Base-by-base conservation (phyloP, 2,329 filamentous ascomycete species). In the Fusarium floridanum region DNA sequence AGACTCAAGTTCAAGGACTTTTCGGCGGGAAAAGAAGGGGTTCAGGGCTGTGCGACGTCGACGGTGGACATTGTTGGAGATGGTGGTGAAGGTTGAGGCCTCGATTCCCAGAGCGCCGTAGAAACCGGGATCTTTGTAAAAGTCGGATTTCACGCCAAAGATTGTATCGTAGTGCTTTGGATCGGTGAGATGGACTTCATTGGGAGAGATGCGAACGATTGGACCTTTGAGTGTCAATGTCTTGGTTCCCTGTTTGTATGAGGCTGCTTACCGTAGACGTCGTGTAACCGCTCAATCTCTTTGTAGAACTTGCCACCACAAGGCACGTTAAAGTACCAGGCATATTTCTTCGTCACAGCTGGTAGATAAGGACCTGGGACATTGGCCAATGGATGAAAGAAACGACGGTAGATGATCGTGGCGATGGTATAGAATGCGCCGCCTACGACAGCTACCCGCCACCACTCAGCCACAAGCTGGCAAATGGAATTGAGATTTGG, bases 1-100 rank as follows among this genome's bases (percentile, higher is more conserved):
- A 2, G 59, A 43, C 27, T 83, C 80, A 3, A 86, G 75, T 2
- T 74, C 74, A 7, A 76, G 68, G 22, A 87, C 80, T 9, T 82
- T 81, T 12, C 78, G 77, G 39, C 79, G 81, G 3, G 85, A 86
- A 72, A 87, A 88, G 77, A 85, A 87, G 0, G 79, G 81, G 64
- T 81, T 85, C 57, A 88, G 68, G 3, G 83, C 78, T 5, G 71
- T 79, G 16, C 86, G 83, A 4, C 86, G 83, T 20, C 81, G 76
- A 2, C 84, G 82, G 69, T 87, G 86, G 8, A 81, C 75, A 24
- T 84, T 80, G 66, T 85, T 82, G 9, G 79, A 73, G n/a, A 83
- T 76, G 0, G 84, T 86, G 8, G 48, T 50, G 14, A 83, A 77
- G 11, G 67, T 65, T 34, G 72, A 69, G 5, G 55, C 68, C 32